Base-by-base conservation (phyloP, 2,329 filamentous ascomycete genomes). In the Geosmithia putterillii region DNA sequence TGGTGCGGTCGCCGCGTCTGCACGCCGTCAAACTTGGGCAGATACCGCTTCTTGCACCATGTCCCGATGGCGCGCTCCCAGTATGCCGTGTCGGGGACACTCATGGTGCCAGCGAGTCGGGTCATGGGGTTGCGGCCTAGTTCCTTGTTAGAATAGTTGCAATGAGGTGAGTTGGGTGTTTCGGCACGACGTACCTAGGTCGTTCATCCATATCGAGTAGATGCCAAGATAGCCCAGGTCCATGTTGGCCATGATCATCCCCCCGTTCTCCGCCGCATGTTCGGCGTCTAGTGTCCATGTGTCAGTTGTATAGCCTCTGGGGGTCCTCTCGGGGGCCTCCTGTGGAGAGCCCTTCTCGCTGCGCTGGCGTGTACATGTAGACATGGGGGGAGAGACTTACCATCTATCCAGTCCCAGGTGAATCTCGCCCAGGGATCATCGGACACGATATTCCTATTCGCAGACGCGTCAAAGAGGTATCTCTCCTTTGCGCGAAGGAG, bases 221-320 rank as follows among this genome's bases (percentile, higher is more conserved):
- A 89, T 78, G 2, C 86, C 86, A 46, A 90, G 67, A 52, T 84
- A 92, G 53, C 81, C 82, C 18, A 90, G 63, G 52, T 92, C 85
- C 4, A 88, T 64, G 2, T 72, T 73, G 12, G 75, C 70, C 7
- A 78, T 68, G 21, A 82, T 66, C 82, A 92, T 84, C n/a, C 79
- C 81, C 40, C 78, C 74, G 48, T 81, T 72, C 32, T 71, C 67
- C 2, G 81, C 77, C 23, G 79, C 76, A 21, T 73, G 67, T 50
- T 85, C 78, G 2, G 79, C 79, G 47, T 74, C 78, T 76, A 48
- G 36, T 39, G n/a, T n/a, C n/a, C n/a, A 41, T 17, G 10, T 17
- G 46, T 59, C 37, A 59, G 52, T 44, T 35, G 17, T 12, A 22
- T 2, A 34, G 23, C 38, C n/a, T n/a, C n/a, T n/a, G n/a, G n/a